Base-by-base conservation (phyloP, 2,329 filamentous ascomycete genomes). In the Aspergillus jensenii region DNA sequence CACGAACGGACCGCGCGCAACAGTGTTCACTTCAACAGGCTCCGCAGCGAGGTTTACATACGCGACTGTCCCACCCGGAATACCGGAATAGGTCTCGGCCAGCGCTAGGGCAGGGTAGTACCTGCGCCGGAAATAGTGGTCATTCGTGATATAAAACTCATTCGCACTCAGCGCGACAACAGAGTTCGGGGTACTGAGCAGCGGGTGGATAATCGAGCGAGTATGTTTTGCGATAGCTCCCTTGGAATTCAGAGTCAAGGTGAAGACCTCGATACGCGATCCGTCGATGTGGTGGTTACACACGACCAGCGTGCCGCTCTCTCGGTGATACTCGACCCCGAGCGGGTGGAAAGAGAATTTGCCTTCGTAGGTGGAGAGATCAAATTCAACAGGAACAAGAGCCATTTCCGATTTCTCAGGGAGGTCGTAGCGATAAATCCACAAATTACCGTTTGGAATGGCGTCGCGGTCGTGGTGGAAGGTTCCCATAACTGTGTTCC, bases 111-210 rank as follows among this genome's bases (percentile, higher is more conserved):
- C 3, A 2, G 60, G 56, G 6, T 40, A 21, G 4, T 61, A 41
- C 17, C 33, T 21, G 11, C 46, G 37, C 7, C 49, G 53, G 12
- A 55, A 49, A 44, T 58, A 56, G 56, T 64, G 62, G 52, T 64
- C 62, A 41, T 61, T 64, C 14, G 50, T 64, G 11, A 64, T 47
- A 53, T 63, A 64, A 12, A 64, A 33, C 27, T 63, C 60, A 4
- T 56, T 45, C 4, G 19, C 35, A 12, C 21, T 58, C 9, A 64
- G 19, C 1, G 52, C 56, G 19, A 54, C 14, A 19, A 64, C 41
- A n/a, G 62, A 55, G 33, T 64, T 64, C 6, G 62, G 62, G 3
- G 59, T 52, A 4, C 40, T 43, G 31, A 61, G 43, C 4, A 59
- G 51, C 21, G 62, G 56, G 49, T 48, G 44, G 4, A 49, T 25